phyloP scores from a whole-genome alignment of 108 stramenopile genomes.

The Skeletonema costatum region DNA sequence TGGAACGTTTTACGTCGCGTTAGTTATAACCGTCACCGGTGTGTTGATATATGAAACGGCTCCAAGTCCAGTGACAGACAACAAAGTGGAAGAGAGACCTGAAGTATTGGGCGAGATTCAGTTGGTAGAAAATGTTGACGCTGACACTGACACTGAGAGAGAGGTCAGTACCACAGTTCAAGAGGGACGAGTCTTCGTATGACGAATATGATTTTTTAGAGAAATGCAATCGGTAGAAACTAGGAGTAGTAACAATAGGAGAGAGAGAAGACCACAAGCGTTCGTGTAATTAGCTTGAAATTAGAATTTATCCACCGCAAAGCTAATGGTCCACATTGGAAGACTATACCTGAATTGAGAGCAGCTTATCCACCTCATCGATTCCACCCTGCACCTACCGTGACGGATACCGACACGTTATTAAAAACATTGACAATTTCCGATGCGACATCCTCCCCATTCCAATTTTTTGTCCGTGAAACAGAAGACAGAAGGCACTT shows the following conservation, averaged over 20 bases:
- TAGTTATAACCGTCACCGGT: constrained; percentile 81
- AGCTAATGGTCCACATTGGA: too few relatives aligned
- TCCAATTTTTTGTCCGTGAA: too few relatives aligned
- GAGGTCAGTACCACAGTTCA: neutral
- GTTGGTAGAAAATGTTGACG: constrained; percentile 8
- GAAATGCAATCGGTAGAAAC: too few relatives aligned
- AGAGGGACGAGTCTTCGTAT: neutral
- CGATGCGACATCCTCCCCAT: too few relatives aligned
- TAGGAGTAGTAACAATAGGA: too few relatives aligned
- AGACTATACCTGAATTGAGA: too few relatives aligned
- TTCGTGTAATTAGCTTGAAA: too few relatives aligned
- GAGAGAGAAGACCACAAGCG: too few relatives aligned
- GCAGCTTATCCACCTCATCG: too few relatives aligned
- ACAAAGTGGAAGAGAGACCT: constrained; percentile 1
- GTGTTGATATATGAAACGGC: constrained; percentile 91
- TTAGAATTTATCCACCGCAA: too few relatives aligned
- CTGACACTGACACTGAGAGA: neutral
- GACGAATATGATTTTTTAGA: neutral
- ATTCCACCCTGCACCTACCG: too few relatives aligned
- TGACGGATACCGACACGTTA: neutral
- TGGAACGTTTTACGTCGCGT: constrained; percentile 83
- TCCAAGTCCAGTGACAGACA: constrained; percentile 60
- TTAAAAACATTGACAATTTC: neutral
- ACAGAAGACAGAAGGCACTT: too few relatives aligned
- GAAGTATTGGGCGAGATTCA: constrained; percentile 17